Evolutionary conservation across 139 green algal genomes (phyloP), one percentile per base, ranked within the genome.

Genomic region (Volvox reticuliferus): DNA sequence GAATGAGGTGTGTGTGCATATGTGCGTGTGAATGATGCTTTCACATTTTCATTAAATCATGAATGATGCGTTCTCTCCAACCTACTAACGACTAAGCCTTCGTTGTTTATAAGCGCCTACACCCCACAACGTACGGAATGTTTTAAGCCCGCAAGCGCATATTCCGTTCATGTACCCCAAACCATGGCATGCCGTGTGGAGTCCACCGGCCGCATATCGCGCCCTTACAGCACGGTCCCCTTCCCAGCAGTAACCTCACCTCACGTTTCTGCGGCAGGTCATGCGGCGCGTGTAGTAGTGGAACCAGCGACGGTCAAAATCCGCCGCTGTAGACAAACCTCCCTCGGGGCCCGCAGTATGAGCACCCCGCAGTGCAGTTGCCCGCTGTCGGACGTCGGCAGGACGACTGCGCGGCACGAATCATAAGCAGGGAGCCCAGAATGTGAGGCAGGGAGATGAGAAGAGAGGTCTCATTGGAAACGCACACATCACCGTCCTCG

Each of bases 291-390:
- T 32, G 86, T 90, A 90, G 69, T 84, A 90, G 12, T 1, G 26
- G 32, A 77, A 83, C 86, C 86, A 90, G 30, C 50, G 73, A 50
- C 1, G 30, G 30, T 83, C 86, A 21, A 90, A 55, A 37, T 89
- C 69, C 30, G 30, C 50, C 6, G 28, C 35, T 3, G 79, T 44
- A 1, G 18, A 13, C 0, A 9, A 2, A 37, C 71, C 71, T 14
- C 20, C 71, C 30, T 9, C 67, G 21, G 33, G 30, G 30, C n/a
- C n/a, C 30, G 26, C 21, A 14, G 26, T 35, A 36, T 24, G 12
- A n/a, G 28, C n/a, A n/a, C 21, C 71, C 26, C 18, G 2, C 67
- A 26, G 50, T 18, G 80, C 18, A 6, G 82, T 6, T 26, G 82
- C 30, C 30, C 12, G 20, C 22, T 32, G 65, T 62, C 30, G n/a